Percentiles rank a stretch among this genome's conserved stretches.
phyloP scores from a whole-genome alignment of 768 basidiomycete genomes.

The Termitomyces sp. region DNA sequence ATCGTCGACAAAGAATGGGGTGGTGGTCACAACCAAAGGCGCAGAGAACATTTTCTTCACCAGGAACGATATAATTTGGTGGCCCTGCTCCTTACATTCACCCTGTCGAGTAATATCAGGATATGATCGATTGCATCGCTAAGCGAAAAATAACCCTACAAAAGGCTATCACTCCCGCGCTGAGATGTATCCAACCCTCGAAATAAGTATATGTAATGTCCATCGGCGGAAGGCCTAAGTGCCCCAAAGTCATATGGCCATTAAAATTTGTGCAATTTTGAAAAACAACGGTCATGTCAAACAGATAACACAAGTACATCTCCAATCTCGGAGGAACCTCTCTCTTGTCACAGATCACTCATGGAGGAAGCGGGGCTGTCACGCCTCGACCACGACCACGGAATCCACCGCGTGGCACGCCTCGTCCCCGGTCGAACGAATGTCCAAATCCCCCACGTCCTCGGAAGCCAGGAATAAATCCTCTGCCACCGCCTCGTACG shows the following conservation, averaged over 20 bases:
- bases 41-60: not conserved
- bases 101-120: conserved; percentile 6
- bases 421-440: conserved; percentile 27
- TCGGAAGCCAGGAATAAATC: conserved; percentile 22
- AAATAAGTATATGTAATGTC: too few relatives aligned
- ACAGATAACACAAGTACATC: not conserved
- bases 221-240: not conserved
- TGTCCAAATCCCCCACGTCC: conserved; percentile 23
- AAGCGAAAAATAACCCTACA: not conserved
- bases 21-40: not conserved
- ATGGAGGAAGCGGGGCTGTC: conserved; percentile 22
- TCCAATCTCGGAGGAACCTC: not conserved
- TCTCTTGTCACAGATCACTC: not conserved
- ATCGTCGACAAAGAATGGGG: not conserved
- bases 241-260: not conserved
- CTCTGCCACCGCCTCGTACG: conserved; percentile 23
- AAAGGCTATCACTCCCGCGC: not conserved
- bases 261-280: not conserved
- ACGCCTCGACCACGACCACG: conserved; percentile 34
- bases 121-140: not conserved
- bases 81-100: not conserved
- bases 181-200: too few relatives aligned
- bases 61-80: not conserved
- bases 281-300: not conserved
- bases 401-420: conserved; percentile 24